Evolutionary conservation across 2,329 filamentous ascomycete species (phyloP), one percentile per base, ranked within the genome.

Genomic region (Harringtonia aguacate): DNA sequence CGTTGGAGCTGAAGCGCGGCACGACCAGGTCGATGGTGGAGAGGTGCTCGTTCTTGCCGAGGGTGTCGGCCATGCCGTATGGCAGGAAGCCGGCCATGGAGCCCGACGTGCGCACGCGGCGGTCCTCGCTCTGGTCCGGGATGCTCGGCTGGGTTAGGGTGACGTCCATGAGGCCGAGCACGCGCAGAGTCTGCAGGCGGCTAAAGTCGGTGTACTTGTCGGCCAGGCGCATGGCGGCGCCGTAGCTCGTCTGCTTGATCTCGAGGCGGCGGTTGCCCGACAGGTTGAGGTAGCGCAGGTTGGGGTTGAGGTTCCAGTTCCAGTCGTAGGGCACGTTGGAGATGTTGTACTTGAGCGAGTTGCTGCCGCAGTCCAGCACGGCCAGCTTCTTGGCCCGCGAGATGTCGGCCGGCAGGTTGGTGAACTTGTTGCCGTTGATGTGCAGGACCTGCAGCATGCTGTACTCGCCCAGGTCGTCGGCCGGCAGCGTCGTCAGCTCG

Each of bases 241-340:
- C 71, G 39, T 76, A 77, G 8, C 73, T 68, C 22, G 76, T 77
- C 53, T 77, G 73, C 57, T 84, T 84, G 66, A 98, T 97, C 62
- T 98, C 92, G 29, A 98, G 67, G 41, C 90, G 81, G 62, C 95
- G 95, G 67, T 98, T 98, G 41, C 92, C 92, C 1, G 90, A 97
- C 57, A 98, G 72, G 57, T 97, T 98, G 50, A 98, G 80, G 58
- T 94, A 98, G 50, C 89, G 84, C 52, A 98, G 68, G 55, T 95
- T 94, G 39, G 85, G 86, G 56, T 98, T 98, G 72, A 92, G 86
- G 58, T 97, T 97, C 92, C 92, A 98, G 56, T 98, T 98, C 92
- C 92, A 98, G 60, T 98, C 92, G 59, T 98, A 98, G 0, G 90
- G 92, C 72, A 94, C 95, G 57, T 98, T 98, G 27, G 88, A 92